A percentile compares a stretch with the other conserved stretches of the same genome.
Conservation (phyloP, 2,329 filamentous ascomycete genomes). For the Blastomyces silverae region DNA sequence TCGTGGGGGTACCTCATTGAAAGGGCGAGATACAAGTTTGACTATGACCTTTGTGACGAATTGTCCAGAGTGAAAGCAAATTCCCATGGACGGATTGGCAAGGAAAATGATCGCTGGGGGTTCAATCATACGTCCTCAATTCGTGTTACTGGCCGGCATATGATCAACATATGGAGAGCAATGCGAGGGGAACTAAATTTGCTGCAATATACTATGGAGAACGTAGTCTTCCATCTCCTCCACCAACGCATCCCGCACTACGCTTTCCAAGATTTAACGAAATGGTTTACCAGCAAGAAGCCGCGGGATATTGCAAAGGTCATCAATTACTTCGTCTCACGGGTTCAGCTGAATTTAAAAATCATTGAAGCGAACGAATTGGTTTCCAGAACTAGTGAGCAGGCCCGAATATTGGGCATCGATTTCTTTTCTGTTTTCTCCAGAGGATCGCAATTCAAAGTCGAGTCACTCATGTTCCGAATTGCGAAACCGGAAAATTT, state of each 20-base stretch:
- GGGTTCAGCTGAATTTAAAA: slow-evolving; percentile 77
- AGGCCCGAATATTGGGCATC: slow-evolving; percentile 83
- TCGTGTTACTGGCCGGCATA: slow-evolving; percentile 84
- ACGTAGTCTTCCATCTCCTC: slow-evolving; percentile 84
- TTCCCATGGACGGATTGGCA: slow-evolving; percentile 75
- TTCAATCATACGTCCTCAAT: slow-evolving; percentile 92
- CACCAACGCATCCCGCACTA: slow-evolving; percentile 87
- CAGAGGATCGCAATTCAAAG: slow-evolving; percentile 94
- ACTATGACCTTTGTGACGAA: slow-evolving; percentile 84
- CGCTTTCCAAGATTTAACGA: slow-evolving; percentile 66
- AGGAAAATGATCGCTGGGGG: slow-evolving; percentile 82
- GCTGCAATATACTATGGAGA: slow-evolving; percentile 93
- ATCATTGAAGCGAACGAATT: slow-evolving; percentile 88
- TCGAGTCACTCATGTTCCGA: slow-evolving; percentile 97
- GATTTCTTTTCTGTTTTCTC: slow-evolving; percentile 97
- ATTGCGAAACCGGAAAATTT: slow-evolving; percentile 97
- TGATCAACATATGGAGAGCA: slow-evolving; percentile 95
- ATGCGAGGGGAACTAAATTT: slow-evolving; percentile 91
- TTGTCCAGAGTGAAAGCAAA: slow-evolving; percentile 81
- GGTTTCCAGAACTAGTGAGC: slow-evolving; percentile 82
- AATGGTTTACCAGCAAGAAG: slow-evolving; percentile 68
- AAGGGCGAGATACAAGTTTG: slow-evolving; percentile 75
- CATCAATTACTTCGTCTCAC: slow-evolving; percentile 66
- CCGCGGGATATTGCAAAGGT: slow-evolving; percentile 65
- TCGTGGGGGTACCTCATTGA: slow-evolving; percentile 97